Evolutionary conservation across 805 yeast species (phyloP).

Genomic region (Peterozyma toletana): DNA sequence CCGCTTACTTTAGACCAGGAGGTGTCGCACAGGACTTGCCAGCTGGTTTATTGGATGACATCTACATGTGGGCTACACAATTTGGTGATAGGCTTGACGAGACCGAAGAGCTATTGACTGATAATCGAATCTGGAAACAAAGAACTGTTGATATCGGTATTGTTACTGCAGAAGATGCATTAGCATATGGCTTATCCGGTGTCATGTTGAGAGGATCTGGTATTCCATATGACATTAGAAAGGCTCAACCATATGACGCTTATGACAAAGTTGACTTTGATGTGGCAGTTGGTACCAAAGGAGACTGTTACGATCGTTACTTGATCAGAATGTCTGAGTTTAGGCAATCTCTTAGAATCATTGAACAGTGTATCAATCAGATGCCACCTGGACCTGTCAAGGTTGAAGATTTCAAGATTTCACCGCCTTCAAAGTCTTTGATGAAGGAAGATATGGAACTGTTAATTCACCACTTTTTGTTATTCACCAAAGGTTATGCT

Average conservation of each 20-base stretch:
- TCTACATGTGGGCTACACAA: slow-evolving; percentile 94
- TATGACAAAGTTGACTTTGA: slow-evolving; percentile 83
- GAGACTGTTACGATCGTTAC: slow-evolving; percentile 90
- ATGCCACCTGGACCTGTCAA: slow-evolving; percentile 91
- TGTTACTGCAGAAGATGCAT: slow-evolving; percentile 80
- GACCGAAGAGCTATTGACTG: slow-evolving; percentile 82
- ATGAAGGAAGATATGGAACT: slow-evolving; percentile 95
- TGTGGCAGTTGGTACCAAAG: slow-evolving; percentile 78
- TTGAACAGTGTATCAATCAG: slow-evolving; percentile 83
- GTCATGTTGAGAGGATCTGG: slow-evolving; percentile 92
- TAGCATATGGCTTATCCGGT: slow-evolving; percentile 74
- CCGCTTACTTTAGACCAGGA: slow-evolving; percentile 87
- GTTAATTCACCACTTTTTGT: slow-evolving; percentile 80
- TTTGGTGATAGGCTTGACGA: slow-evolving; percentile 91
- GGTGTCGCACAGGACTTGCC: slow-evolving; percentile 89
- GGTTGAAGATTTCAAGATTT: slow-evolving; percentile 82
- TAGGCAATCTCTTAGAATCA: slow-evolving; percentile 83
- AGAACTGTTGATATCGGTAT: slow-evolving; percentile 78
- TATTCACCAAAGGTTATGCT: slow-evolving; percentile 81
- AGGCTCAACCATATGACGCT: slow-evolving; percentile 85
- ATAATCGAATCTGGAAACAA: slow-evolving; percentile 88
- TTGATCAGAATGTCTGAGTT: slow-evolving; percentile 86
- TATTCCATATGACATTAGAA: slow-evolving; percentile 79
- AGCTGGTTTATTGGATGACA: slow-evolving; percentile 79
- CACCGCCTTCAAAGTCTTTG: slow-evolving; percentile 71